These are phyloP conservation scores for Colletotrichum sp. DNA, from an alignment of 2,329 filamentous ascomycete species.

Conservation along the genomic window DNA sequence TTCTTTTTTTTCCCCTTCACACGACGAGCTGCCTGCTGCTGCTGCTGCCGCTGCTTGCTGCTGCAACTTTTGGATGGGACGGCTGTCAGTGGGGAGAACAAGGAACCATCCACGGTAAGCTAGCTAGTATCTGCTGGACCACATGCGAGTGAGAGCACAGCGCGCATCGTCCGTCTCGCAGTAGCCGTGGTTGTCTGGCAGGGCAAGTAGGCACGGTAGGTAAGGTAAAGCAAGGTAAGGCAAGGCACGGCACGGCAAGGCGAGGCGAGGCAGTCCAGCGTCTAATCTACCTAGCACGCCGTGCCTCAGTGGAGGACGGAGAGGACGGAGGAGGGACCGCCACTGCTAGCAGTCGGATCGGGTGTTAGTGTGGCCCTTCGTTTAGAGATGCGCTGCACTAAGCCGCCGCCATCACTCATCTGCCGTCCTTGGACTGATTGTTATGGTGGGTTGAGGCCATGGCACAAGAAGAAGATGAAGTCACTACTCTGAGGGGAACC, in stretches of 20 bases:
- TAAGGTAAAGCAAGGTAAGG: not conserved
- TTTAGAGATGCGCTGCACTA: not conserved
- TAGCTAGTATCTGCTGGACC: not conserved
- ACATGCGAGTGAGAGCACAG: not conserved
- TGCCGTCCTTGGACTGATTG: slow-evolving; percentile 4
- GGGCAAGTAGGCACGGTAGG: not conserved
- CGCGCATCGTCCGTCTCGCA: not conserved
- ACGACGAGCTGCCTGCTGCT: not conserved
- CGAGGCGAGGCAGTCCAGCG: not conserved
- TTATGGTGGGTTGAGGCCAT: not conserved
- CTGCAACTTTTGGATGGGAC: not conserved
- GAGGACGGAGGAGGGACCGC: not conserved
- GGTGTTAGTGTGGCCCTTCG: not conserved
- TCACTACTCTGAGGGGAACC: not conserved
- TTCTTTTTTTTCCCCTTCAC: not conserved
- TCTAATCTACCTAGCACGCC: not conserved
- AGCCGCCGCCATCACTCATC: slow-evolving; percentile 8
- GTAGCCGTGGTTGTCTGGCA: not conserved
- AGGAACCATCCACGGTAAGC: not conserved
- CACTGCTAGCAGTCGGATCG: not conserved
- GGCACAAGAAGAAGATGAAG: not conserved
- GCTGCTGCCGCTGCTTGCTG: not conserved
- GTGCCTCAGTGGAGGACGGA: not conserved
- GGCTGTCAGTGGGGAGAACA: not conserved
- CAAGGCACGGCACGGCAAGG: not conserved